Base-by-base conservation (phyloP, 139 green algal species). In the Asterochloris sp. region DNA sequence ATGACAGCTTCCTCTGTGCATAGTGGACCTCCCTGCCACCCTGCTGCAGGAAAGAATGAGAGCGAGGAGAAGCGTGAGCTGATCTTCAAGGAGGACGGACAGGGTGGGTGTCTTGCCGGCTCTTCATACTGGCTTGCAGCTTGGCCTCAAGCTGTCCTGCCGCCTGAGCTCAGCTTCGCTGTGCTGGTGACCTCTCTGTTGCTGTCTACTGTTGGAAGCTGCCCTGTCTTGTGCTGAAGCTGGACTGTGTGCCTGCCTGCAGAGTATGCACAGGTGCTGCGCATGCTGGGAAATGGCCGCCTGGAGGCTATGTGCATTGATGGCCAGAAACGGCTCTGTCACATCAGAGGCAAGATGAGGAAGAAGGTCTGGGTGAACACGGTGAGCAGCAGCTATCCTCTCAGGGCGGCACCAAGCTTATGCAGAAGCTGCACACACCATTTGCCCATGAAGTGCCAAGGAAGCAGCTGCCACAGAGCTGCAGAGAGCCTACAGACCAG, bases 291-390 rank as follows among this genome's bases (percentile, higher is more conserved):
- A 14, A 99, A 99, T 89, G 97, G 97, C 10, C 93, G 97, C 23
- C 88, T 99, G 67, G 97, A 99, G 84, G 95, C 96, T 21, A 93
- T 97, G 84, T 99, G 97, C 93, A 99, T 99, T 68, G 97, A 99
- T 88, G 94, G 95, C 67, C 91, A 95, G 24, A 99, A 99, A 87
- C 90, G 97, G 61, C 84, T 99, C 54, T 99, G 97, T 83, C 96
- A 99, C 88, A 99, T 99, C 79, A 92, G 97, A 67, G 97, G 97
- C 71, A 99, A 99, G 91, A 99, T 99, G 97, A 87, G 97, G 12
- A 99, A 99, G 88, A 99, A 99, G 90, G 96, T 99, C 17, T 97
- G 95, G 92, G 93, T 98, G 13, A 94, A 92, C 80, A 89, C 88
- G 38, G 86, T 90, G 79, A 67, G 81, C 17, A 21, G 38, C 38